phyloP scores from a whole-genome alignment of 208 protist species.

The Porcisia deanei region DNA sequence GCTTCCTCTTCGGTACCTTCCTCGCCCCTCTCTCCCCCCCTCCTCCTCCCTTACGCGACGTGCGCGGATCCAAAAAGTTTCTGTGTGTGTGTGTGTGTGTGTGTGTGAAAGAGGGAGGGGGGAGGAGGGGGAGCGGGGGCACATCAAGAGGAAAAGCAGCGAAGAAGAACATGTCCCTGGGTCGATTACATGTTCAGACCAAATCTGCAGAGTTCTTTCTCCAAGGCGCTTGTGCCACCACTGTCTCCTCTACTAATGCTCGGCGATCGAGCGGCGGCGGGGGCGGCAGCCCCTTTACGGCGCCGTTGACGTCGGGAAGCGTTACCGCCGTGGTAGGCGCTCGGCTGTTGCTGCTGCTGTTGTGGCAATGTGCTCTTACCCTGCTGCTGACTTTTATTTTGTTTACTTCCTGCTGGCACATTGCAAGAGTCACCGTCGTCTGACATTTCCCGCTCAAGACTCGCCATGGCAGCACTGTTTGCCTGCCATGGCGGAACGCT shows the following conservation, averaged over 20 bases:
- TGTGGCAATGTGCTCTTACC: not conserved
- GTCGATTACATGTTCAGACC: constrained; percentile 2
- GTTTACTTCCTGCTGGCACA: not conserved
- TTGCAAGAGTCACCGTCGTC: not conserved
- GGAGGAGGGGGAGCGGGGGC: not conserved
- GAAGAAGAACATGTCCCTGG: not conserved
- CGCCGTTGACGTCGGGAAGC: not conserved
- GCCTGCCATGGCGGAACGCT: not conserved
- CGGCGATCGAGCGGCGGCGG: not conserved
- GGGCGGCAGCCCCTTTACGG: not conserved
- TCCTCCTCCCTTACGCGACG: too few relatives aligned
- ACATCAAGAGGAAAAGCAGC: not conserved
- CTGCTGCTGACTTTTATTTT: not conserved
- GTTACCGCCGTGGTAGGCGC: not conserved
- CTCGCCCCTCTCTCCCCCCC: not conserved
- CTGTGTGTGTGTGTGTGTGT: constrained; percentile 8
- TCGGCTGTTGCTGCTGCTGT: not conserved
- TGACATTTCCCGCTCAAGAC: not conserved
- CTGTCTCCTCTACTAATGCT: constrained; percentile 26
- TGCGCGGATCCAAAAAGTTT: too few relatives aligned
- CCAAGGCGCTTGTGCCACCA: constrained; percentile 8
- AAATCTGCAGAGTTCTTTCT: constrained; percentile 24
- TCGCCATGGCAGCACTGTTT: not conserved
- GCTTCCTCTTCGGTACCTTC: not conserved
- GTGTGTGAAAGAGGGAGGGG: not conserved